These are phyloP conservation scores for Suillus bovinus DNA, from an alignment of 768 basidiomycete species.

Conservation along the genomic window DNA sequence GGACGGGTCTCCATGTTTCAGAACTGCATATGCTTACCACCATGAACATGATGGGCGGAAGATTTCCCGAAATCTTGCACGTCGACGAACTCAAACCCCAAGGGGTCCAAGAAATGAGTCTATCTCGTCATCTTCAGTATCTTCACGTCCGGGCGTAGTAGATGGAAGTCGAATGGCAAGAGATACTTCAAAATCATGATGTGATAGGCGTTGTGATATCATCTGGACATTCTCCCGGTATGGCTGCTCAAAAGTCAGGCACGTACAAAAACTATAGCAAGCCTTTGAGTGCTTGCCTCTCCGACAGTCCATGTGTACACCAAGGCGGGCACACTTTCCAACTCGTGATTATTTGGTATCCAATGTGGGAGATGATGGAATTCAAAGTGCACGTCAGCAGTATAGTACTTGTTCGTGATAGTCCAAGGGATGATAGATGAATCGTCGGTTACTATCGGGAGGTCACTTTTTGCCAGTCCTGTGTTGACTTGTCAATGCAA, in stretches of 20 bases:
- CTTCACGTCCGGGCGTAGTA: slow-evolving; percentile 36
- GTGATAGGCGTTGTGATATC: slow-evolving; percentile 47
- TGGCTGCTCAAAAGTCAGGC: slow-evolving; percentile 37
- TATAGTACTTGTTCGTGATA: slow-evolving; percentile 80
- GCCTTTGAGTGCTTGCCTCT: slow-evolving; percentile 48
- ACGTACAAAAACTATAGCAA: not conserved
- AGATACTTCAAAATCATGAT: slow-evolving; percentile 67
- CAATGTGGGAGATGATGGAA: slow-evolving; percentile 48
- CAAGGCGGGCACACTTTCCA: slow-evolving; percentile 58
- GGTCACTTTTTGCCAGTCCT: slow-evolving; percentile 25
- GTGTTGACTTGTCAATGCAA: slow-evolving; percentile 19
- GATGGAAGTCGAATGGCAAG: slow-evolving; percentile 60
- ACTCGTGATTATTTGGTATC: slow-evolving; percentile 38
- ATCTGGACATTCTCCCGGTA: slow-evolving; percentile 57
- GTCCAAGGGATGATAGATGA: slow-evolving; percentile 59
- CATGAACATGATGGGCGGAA: slow-evolving; percentile 13
- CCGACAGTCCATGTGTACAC: slow-evolving; percentile 70
- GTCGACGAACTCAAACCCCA: slow-evolving; percentile 80
- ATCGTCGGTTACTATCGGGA: slow-evolving; percentile 16
- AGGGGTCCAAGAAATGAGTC: slow-evolving; percentile 67
- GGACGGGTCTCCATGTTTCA: too few relatives aligned
- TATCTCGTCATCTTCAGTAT: slow-evolving; percentile 46
- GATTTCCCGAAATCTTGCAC: slow-evolving; percentile 14
- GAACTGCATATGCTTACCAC: slow-evolving; percentile 16
- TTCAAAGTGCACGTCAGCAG: slow-evolving; percentile 71